Conservation (phyloP, 2,329 filamentous ascomycete species). For the Apiospora hydei region DNA sequence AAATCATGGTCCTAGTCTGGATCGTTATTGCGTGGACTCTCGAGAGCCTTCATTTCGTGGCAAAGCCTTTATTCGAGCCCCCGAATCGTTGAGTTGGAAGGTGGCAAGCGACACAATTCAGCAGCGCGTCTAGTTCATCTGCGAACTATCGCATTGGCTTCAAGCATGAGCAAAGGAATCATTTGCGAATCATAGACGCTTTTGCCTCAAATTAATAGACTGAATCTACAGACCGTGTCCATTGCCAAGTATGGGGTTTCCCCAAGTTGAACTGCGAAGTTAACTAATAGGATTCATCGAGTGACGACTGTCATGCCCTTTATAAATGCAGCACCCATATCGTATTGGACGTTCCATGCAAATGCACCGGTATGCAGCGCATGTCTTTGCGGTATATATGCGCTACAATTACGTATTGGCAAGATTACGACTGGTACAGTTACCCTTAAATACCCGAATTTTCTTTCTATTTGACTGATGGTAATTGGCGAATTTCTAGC, state of each 20-base stretch:
- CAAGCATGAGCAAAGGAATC: constrained; percentile 20
- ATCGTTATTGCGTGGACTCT: not conserved
- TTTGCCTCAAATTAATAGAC: constrained; percentile 2
- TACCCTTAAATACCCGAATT: not conserved
- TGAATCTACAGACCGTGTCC: not conserved
- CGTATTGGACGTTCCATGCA: not conserved
- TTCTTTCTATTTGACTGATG: not conserved
- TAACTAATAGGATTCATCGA: not conserved
- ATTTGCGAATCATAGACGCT: not conserved
- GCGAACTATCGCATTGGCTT: not conserved
- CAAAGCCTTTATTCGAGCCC: not conserved
- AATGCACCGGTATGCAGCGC: not conserved
- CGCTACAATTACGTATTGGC: not conserved
- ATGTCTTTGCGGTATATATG: not conserved
- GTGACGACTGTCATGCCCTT: not conserved
- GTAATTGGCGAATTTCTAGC: not conserved
- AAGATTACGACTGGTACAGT: not conserved
- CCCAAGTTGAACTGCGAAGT: not conserved
- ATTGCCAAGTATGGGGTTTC: not conserved
- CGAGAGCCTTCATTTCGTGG: not conserved
- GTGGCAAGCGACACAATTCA: not conserved
- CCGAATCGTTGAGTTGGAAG: not conserved
- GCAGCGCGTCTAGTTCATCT: not conserved
- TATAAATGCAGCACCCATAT: not conserved
- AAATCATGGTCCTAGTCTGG: not conserved